Percentiles rank a stretch among this genome's conserved stretches.
Evolutionary conservation across 371 early-diverging fungal genomes (phyloP).

Genomic region (Apophysomyces sp.): DNA sequence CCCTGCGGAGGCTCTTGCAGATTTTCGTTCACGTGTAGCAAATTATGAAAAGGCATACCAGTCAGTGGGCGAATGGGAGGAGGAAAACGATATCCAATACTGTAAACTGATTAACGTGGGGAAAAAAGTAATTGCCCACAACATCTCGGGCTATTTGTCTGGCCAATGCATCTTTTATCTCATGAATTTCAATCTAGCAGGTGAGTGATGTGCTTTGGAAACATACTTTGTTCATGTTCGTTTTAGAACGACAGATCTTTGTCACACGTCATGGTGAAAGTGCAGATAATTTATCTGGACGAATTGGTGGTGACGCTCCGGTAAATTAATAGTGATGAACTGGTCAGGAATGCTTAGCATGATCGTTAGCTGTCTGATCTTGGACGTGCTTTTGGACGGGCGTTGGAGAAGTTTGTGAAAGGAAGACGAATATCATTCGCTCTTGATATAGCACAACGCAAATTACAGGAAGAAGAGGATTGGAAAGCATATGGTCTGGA

Average conservation of each 20-base stretch:
- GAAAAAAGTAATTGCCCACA: constrained; percentile 79
- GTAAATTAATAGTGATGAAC: no score
- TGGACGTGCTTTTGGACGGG: constrained; percentile 67
- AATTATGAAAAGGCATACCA: constrained; percentile 86
- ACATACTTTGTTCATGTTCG: no score
- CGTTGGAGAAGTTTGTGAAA: constrained; percentile 67
- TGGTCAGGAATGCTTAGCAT: constrained; percentile 36
- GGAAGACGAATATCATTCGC: constrained; percentile 40
- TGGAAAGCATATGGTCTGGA: constrained; percentile 28
- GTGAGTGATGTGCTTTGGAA: constrained; percentile 32
- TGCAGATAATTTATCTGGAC: constrained; percentile 52
- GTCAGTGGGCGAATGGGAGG: constrained; percentile 75
- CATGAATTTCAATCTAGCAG: constrained; percentile 73
- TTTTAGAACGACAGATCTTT: constrained; percentile 71
- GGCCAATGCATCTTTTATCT: constrained; percentile 86
- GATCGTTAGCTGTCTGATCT: constrained; percentile 28
- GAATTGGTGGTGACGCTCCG: constrained; percentile 81
- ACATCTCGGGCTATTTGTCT: constrained; percentile 77
- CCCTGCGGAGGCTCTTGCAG: constrained; percentile 66
- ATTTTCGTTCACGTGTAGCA: constrained; percentile 73
- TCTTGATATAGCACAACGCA: constrained; percentile 27
- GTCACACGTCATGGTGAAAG: constrained; percentile 84
- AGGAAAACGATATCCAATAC: constrained; percentile 69
- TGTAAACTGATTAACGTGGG: constrained; percentile 86
- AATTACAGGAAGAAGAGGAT: constrained; percentile 30